Conservation (phyloP, 495 filamentous ascomycete genomes). For the Hypoxylon rickii region DNA sequence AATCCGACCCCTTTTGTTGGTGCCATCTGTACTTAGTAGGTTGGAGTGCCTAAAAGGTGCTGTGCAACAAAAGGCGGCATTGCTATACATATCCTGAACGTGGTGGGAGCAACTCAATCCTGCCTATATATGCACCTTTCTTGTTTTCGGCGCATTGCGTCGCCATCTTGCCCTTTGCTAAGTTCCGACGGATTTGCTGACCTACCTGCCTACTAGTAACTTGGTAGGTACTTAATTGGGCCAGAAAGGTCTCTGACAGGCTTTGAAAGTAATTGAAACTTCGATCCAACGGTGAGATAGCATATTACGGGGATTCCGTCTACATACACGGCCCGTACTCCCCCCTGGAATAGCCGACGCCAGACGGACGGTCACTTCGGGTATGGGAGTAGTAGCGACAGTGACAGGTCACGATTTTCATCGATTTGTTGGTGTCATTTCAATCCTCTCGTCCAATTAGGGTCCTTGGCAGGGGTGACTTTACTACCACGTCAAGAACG, state of each 20-base stretch:
- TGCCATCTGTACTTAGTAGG: constrained; percentile 42
- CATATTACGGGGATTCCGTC: constrained; percentile 1
- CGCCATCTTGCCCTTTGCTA: constrained; percentile 15
- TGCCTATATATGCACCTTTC: constrained; percentile 30
- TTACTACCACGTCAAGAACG: constrained; percentile 7
- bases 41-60: constrained; percentile 28
- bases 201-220: constrained; percentile 8
- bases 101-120: constrained; percentile 24
- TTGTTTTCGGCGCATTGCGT: constrained; percentile 14
- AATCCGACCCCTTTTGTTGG: constrained; percentile 19
- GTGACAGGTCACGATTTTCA: constrained; percentile 15
- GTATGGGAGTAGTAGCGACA: constrained; percentile 14
- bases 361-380: constrained; percentile 23
- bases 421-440: constrained; percentile 12
- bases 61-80: constrained; percentile 30
- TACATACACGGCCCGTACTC: constrained; percentile 6
- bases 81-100: constrained; percentile 38
- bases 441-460: constrained; percentile 13
- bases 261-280: neutral
- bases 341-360: constrained; percentile 21
- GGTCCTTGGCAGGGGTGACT: constrained; percentile 27
- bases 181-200: constrained; percentile 18
- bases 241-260: no score
- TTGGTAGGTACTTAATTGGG: no score
- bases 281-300: constrained; percentile 21